Conservation (phyloP, 2,329 filamentous ascomycete species). For the Diaporthe aspalathi region DNA sequence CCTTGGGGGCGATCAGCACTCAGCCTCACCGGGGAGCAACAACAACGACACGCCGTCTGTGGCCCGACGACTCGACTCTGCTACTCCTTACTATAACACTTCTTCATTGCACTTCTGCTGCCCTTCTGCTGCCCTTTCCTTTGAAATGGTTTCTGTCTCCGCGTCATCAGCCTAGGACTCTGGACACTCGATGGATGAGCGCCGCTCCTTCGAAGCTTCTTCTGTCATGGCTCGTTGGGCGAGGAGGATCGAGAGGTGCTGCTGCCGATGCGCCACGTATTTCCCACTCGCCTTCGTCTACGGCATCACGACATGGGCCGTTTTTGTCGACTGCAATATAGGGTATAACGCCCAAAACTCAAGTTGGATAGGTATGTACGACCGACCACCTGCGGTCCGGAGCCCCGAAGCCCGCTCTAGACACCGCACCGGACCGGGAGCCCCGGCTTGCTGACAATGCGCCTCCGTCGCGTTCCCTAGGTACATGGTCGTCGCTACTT, state of each 20-base stretch:
- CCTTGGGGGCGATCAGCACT: constrained; percentile 28
- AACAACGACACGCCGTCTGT: constrained; percentile 31
- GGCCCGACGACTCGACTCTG: neutral
- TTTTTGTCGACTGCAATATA: constrained; percentile 85
- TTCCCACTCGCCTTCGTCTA: constrained; percentile 93
- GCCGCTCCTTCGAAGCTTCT: constrained; percentile 47
- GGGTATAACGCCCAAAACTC: constrained; percentile 67
- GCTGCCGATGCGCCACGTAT: constrained; percentile 82
- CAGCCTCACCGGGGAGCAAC: constrained; percentile 29
- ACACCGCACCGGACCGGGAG: no score
- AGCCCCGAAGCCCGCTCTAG: neutral
- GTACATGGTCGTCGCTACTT: constrained; percentile 66
- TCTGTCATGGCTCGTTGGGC: constrained; percentile 70
- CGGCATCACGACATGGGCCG: constrained; percentile 89
- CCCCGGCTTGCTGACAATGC: constrained; percentile 38
- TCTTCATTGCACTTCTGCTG: neutral
- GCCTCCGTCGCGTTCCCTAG: constrained; percentile 50
- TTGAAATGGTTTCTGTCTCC: constrained; percentile 25
- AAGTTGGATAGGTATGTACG: constrained; percentile 70
- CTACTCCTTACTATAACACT: constrained; percentile 1
- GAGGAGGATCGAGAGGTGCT: constrained; percentile 81
- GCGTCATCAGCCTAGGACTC: constrained; percentile 6
- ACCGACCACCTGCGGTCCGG: constrained; percentile 33
- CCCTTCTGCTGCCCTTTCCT: neutral
- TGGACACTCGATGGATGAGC: constrained; percentile 39